Conservation (phyloP, 2,329 filamentous ascomycete genomes). For the Rasamsonia emersonii region DNA sequence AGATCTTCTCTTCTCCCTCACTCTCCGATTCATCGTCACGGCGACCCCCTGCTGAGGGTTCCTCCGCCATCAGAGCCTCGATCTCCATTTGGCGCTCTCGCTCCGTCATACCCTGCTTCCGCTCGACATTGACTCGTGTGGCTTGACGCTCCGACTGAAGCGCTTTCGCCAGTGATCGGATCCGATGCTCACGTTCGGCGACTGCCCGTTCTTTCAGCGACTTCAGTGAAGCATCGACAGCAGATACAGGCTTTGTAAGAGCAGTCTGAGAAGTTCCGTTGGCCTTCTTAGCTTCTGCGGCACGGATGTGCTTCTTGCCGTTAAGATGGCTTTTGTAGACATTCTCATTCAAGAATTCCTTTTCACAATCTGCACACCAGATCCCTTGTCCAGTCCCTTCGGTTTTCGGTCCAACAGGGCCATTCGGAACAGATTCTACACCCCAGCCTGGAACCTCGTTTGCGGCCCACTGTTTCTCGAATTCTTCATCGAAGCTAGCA, state of each 20-base stretch:
- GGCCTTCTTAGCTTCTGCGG: constrained; percentile 56
- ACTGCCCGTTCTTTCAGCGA: constrained; percentile 81
- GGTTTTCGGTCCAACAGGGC: constrained; percentile 36
- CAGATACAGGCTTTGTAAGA: constrained; percentile 15
- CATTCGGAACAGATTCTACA: constrained; percentile 40
- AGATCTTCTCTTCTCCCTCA: constrained; percentile 78
- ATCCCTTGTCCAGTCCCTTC: constrained; percentile 58
- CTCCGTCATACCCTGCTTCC: constrained; percentile 95
- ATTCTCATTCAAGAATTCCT: constrained; percentile 91
- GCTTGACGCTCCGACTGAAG: constrained; percentile 85
- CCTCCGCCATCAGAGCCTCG: constrained; percentile 69
- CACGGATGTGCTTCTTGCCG: constrained; percentile 88
- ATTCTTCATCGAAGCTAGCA: constrained; percentile 68
- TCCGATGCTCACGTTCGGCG: constrained; percentile 76
- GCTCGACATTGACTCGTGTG: constrained; percentile 89
- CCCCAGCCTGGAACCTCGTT: constrained; percentile 75
- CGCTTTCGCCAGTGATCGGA: constrained; percentile 68
- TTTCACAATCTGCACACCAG: constrained; percentile 88
- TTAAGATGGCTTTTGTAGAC: constrained; percentile 83
- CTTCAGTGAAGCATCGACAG: constrained; percentile 17
- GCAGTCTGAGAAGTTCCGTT: constrained; percentile 29
- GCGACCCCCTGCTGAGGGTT: constrained; percentile 26
- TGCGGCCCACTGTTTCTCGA: constrained; percentile 71
- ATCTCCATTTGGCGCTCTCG: constrained; percentile 89
- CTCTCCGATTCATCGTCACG: constrained; percentile 57